Evolutionary conservation across 192 early-diverging fungal genomes (phyloP).

Genomic region (Phlyctochytrium planicorne): DNA sequence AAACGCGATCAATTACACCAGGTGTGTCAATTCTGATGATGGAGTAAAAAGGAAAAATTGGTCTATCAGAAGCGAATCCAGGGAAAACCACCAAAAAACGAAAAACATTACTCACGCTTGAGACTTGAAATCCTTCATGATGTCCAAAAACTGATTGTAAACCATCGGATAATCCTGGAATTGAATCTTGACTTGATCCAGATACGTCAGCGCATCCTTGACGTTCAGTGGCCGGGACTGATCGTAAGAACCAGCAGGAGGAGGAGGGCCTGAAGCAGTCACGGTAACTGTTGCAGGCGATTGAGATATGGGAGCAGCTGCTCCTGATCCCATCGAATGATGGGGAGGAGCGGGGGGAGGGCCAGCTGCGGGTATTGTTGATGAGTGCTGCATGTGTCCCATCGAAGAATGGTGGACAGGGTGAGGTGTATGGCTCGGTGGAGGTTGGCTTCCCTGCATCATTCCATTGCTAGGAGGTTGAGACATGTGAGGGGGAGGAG

Average conservation of each 20-base stretch:
- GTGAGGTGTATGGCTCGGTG: background rate
- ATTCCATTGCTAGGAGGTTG: background rate
- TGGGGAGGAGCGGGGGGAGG: background rate
- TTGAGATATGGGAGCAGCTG: no score
- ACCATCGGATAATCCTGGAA: slow-evolving; percentile 93
- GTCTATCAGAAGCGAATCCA: slow-evolving; percentile 19
- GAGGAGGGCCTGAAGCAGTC: background rate
- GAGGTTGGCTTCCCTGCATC: background rate
- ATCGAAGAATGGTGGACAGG: no score
- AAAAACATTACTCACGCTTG: slow-evolving; percentile 65
- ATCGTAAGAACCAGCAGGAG: slow-evolving; percentile 11
- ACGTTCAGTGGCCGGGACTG: slow-evolving; percentile 70
- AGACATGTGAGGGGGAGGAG: background rate
- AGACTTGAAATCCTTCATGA: slow-evolving; percentile 99
- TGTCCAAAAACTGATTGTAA: slow-evolving; percentile 97
- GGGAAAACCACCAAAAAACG: slow-evolving; percentile 4
- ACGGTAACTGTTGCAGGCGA: background rate
- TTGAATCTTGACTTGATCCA: slow-evolving; percentile 93
- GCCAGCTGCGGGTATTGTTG: background rate
- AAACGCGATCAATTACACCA: slow-evolving; percentile 96
- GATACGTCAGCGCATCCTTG: slow-evolving; percentile 90
- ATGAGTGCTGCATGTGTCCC: background rate
- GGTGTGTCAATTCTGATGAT: slow-evolving; percentile 88
- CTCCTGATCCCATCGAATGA: no score
- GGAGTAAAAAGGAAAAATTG: background rate